phyloP scores from a whole-genome alignment of 2,329 filamentous ascomycete genomes.

The Claviceps sp. region DNA sequence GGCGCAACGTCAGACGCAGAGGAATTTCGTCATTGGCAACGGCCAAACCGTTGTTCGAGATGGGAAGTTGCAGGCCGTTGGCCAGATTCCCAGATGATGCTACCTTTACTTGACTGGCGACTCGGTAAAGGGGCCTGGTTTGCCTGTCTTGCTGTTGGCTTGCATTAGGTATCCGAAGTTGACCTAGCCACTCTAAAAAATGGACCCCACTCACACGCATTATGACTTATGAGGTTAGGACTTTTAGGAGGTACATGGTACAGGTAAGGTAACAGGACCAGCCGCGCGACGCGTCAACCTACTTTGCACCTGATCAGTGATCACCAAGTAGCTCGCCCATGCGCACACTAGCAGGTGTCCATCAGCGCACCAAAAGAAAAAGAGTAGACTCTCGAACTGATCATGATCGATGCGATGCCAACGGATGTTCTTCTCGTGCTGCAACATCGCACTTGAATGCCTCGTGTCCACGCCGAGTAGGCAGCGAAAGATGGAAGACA shows the following conservation, averaged over 20 bases:
- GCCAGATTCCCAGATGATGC: not conserved
- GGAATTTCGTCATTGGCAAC: not conserved
- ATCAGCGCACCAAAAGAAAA: not conserved
- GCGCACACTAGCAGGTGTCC: not conserved
- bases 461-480: not conserved
- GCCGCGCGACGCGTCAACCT: not conserved
- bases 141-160: not conserved
- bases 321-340: not conserved
- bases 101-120: not conserved
- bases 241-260: too few species aligned
- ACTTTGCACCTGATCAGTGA: not conserved
- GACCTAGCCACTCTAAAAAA: not conserved
- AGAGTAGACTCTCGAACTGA: too few species aligned
- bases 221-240: not conserved
- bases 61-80: not conserved
- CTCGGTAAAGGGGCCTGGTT: not conserved
- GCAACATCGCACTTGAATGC: not conserved
- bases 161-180: not conserved
- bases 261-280: not conserved
- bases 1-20: not conserved
- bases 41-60: too few species aligned
- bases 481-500: constrained; percentile 3
- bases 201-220: not conserved
- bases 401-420: not conserved
- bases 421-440: not conserved